Base-by-base conservation (phyloP, 1,284 basidiomycete species). In the Leccinum subrobustum region DNA sequence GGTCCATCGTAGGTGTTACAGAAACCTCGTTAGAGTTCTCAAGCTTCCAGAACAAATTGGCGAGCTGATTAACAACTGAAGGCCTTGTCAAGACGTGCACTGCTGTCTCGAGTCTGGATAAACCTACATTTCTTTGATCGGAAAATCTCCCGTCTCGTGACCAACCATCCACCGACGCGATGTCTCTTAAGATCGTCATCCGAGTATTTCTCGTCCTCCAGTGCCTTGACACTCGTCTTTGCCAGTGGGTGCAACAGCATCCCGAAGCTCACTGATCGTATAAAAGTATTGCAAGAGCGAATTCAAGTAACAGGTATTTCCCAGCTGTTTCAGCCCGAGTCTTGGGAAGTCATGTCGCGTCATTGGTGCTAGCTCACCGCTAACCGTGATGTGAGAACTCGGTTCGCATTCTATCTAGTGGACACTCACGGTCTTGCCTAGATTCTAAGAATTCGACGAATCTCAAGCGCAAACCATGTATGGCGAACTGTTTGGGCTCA, bases 221-320 rank as follows among this genome's bases (percentile, higher is more conserved):
- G 64, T 1, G 79, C 69, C 63, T 86, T 86, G 52, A 81, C 63
- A 39, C 83, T 83, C 33, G 81, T 73, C 59, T 83, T 81, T 23
- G 81, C 81, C 76, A 89, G 81, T 2, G 84, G 82, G 82, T 27
- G 83, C 76, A 16, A 96, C 85, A 6, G 89, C 87, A 9, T 89
- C 87, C 44, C 95, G 85, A 29, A 97, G 81, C 53, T 94, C 91
- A 69, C 85, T 89, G 75, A 97, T 93, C n/a, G 94, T 95, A 74
- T 95, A 96, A 73, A 97, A 95, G 75, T 97, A 97, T 86, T 96
- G 74, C 51, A 63, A 63, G 53, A 59, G 64, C 18, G 93, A 95
- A 73, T 96, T 96, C 58, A 96, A 81, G 73, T 96, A 96, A 72
- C 93, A 96, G 0, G 93, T 96, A 70, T 97, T 97, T 57, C 94